A percentile compares a stretch with the other conserved stretches of the same genome.
These are phyloP conservation scores for Coemansia sp. DNA, from an alignment of 192 early-diverging fungal genomes.

Conservation along the genomic window DNA sequence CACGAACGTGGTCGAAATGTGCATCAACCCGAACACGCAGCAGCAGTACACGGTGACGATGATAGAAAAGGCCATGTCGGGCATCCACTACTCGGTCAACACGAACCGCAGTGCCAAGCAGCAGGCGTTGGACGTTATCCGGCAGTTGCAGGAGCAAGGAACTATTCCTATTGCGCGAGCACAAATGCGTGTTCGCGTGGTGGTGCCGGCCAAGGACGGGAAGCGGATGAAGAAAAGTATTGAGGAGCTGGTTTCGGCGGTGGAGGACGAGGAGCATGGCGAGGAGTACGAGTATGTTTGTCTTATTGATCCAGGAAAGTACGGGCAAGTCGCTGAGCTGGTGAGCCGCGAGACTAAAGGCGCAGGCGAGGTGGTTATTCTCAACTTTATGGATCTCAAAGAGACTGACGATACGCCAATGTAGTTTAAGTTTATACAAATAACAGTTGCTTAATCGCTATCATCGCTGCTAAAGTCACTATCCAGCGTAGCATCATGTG, in stretches of 20 bases:
- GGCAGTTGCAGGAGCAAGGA: constrained; percentile 83
- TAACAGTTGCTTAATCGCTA: neutral
- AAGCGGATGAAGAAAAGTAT: constrained; percentile 85
- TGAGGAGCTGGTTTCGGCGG: constrained; percentile 67
- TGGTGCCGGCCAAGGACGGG: constrained; percentile 77
- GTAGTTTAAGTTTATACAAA: constrained; percentile 7
- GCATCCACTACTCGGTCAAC: constrained; percentile 90
- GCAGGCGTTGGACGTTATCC: constrained; percentile 92
- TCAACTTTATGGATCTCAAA: constrained; percentile 71
- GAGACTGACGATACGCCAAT: constrained; percentile 63
- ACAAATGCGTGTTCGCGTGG: constrained; percentile 88
- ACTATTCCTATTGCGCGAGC: constrained; percentile 91
- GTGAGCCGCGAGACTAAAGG: constrained; percentile 85
- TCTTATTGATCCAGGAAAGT: constrained; percentile 92
- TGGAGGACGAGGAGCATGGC: constrained; percentile 69
- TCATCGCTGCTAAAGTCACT: constrained; percentile 4
- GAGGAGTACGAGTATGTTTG: constrained; percentile 50
- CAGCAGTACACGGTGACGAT: constrained; percentile 95
- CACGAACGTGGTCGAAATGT: constrained; percentile 91
- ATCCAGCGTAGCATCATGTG: constrained; percentile 28
- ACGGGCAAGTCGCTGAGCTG: constrained; percentile 77
- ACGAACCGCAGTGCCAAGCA: constrained; percentile 82
- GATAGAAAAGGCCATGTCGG: constrained; percentile 97
- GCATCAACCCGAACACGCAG: constrained; percentile 93
- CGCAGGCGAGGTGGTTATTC: constrained; percentile 83